A percentile compares a stretch with the other conserved stretches of the same genome.
These are phyloP conservation scores for Vitis hybrid DNA, from an alignment of 177 flowering plant genomes.

Conservation along the genomic window DNA sequence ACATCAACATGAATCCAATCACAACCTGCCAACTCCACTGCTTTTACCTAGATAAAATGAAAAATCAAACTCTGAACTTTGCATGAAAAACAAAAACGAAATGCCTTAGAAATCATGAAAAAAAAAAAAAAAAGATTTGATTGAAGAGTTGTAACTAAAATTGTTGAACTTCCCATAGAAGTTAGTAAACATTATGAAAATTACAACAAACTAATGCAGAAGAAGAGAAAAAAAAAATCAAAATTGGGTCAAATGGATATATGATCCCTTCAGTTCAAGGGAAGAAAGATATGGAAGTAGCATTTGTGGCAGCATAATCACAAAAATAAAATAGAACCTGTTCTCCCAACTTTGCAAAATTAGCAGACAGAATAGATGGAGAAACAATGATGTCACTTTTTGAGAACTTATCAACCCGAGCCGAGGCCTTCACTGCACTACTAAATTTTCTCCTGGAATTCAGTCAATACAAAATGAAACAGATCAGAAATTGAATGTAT, in stretches of 20 bases:
- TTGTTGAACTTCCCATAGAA: not conserved
- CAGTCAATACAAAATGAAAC: slow-evolving; percentile 2
- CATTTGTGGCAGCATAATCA: not conserved
- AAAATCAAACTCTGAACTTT: slow-evolving; percentile 13
- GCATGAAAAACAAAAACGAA: not conserved
- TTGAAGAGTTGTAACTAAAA: not conserved
- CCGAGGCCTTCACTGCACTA: slow-evolving; percentile 65
- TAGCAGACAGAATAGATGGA: slow-evolving; percentile 97
- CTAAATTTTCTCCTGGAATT: slow-evolving; percentile 56
- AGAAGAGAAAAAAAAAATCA: not conserved
- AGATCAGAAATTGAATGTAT: not conserved
- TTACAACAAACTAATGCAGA: not conserved
- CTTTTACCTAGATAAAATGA: slow-evolving; percentile 73
- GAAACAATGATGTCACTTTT: slow-evolving; percentile 91
- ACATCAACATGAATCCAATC: slow-evolving; percentile 99
- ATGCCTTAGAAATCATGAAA: not conserved
- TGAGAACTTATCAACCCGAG: slow-evolving; percentile 91
- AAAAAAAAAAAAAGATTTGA: not conserved
- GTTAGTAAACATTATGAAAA: not conserved
- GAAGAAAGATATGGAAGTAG: not conserved
- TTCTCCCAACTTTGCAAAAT: slow-evolving; percentile 94
- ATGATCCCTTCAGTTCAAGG: not conserved
- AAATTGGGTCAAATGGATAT: not conserved
- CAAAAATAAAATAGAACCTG: slow-evolving; percentile 52
- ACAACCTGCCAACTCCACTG: slow-evolving; percentile 97